A percentile compares a stretch with the other conserved stretches of the same genome.
Conservation (phyloP, 1,284 basidiomycete genomes). For the Rhodotorula sp. region DNA sequence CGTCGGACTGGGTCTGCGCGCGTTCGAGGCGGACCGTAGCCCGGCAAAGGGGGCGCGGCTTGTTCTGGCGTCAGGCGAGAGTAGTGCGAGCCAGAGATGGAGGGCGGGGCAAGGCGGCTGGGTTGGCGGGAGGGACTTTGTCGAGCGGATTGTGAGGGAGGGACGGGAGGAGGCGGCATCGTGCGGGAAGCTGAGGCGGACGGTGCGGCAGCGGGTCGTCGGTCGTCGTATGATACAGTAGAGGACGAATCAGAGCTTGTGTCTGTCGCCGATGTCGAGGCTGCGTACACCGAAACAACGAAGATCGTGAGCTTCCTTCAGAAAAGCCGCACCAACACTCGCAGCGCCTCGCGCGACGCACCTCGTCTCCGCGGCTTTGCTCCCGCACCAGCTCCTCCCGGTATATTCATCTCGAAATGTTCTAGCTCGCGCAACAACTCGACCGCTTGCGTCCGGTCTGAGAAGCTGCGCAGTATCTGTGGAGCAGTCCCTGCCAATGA, state of each 20-base stretch:
- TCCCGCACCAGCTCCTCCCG: conserved; percentile 38
- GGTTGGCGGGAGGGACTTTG: no score
- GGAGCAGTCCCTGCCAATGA: no score
- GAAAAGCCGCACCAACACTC: neutral
- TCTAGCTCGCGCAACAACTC: conserved; percentile 50
- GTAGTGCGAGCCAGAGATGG: no score
- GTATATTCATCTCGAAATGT: conserved; percentile 48
- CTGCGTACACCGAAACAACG: no score
- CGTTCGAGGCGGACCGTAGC: conserved; percentile 35
- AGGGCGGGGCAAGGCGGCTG: no score
- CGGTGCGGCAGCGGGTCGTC: conserved; percentile 1
- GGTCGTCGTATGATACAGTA: conserved; percentile 8
- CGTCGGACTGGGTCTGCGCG: conserved; percentile 9
- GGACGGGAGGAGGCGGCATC: neutral
- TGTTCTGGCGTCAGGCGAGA: conserved; percentile 2
- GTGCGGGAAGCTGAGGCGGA: neutral
- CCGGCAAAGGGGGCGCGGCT: conserved; percentile 32
- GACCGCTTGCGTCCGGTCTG: conserved; percentile 49
- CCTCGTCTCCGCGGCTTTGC: conserved; percentile 8
- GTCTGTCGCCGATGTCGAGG: neutral
- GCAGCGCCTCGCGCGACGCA: conserved; percentile 12
- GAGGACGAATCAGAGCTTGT: conserved; percentile 2
- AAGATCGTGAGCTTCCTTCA: neutral
- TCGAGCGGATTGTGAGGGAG: neutral
- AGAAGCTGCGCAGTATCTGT: conserved; percentile 47